Evolutionary conservation across 164 flowering plant species (phyloP), one percentile per base, ranked within the genome.

Genomic region (Tetracentron sinense): DNA sequence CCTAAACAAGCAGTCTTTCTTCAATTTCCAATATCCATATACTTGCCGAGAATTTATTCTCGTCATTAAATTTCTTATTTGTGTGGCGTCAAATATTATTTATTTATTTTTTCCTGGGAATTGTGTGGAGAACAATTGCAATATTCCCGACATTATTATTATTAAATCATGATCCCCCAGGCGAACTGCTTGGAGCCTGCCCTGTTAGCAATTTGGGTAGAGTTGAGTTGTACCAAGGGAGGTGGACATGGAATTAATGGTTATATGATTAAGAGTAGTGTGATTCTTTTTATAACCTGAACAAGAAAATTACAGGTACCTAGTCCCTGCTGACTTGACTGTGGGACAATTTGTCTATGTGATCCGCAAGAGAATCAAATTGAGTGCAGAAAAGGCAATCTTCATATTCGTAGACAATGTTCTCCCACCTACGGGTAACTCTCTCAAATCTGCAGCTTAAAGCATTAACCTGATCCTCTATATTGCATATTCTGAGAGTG

Each of bases 331-430:
- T 62, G 95, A 88, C 72, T 71, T 88, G 79, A 86, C 90, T 0
- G 89, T 89, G 0, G 93, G 93, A 21, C 93, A 85, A 52, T 85
- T 87, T 65, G 93, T 85, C 21, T 86, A 88, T 69, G 92, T 89
- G 1, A 85, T 89, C 58, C 86, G 92, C 20, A 89, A 89, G 74
- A 83, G 96, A 77, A 89, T 89, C 71, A 87, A 87, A 58, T 62
- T 89, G 53, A 89, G 89, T 69, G 86, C 96, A 49, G 90, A 89
- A 58, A 85, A 89, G 77, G 96, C 96, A 11, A 86, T 86, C 38
- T 85, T 89, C 72, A 86, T 86, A 50, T 86, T 88, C 62, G 87
- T 88, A 44, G 89, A 85, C 64, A 86, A 82, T 68, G 83, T 84
- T 63, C 85, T 87, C 42, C 90, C 92, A 35, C 89, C 96, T 15